A percentile compares a stretch with the other conserved stretches of the same genome.
Conservation (phyloP, 306 rosid genomes). For the Quercus glauca region DNA sequence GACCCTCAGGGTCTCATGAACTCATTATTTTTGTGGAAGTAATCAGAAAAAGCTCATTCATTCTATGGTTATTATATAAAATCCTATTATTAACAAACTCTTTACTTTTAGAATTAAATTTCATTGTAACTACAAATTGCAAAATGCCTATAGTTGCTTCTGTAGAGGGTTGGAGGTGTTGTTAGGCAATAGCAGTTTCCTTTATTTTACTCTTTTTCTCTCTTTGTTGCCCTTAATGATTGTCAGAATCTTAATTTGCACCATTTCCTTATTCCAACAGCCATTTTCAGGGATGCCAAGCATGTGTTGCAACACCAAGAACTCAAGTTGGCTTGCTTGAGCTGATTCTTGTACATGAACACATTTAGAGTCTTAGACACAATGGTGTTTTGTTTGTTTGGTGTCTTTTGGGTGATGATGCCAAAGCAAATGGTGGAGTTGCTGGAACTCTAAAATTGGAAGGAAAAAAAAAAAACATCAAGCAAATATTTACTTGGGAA, state of each 20-base stretch:
- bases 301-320: constrained; percentile 78
- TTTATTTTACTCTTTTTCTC: neutral
- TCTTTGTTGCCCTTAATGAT: neutral
- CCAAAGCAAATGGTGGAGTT: too few relatives aligned
- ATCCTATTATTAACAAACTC: neutral
- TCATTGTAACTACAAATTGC: constrained; percentile 49
- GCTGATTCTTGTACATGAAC: constrained; percentile 52
- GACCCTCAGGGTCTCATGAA: neutral
- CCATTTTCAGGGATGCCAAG: constrained; percentile 75
- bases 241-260: neutral
- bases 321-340: constrained; percentile 90
- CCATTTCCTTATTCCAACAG: constrained; percentile 6
- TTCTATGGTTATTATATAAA: too few relatives aligned
- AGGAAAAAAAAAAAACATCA: too few relatives aligned
- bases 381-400: too few relatives aligned
- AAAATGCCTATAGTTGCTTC: constrained; percentile 93
- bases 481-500: too few relatives aligned
- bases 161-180: constrained; percentile 87
- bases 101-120: neutral
- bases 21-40: neutral
- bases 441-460: too few relatives aligned
- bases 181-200: neutral
- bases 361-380: too few relatives aligned
- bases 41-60: too few relatives aligned
- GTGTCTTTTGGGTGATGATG: too few relatives aligned